Evolutionary conservation across 179 eudicot species (phyloP), one percentile per base, ranked within the genome.

Genomic region (Pouteria campechiana): DNA sequence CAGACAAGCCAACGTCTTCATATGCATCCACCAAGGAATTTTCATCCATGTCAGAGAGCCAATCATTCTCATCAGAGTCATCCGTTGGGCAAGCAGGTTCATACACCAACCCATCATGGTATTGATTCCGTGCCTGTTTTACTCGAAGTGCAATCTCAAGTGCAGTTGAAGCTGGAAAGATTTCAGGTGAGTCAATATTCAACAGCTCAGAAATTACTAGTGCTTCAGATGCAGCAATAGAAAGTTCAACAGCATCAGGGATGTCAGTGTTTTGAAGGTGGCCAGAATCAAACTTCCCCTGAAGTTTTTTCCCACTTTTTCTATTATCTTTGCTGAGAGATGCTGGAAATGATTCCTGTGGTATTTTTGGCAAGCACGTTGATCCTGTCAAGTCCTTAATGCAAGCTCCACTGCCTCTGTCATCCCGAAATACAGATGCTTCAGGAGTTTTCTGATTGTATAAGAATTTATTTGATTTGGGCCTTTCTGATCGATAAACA

Each of bases 141-240:
- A 89, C 77, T 63, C 58, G 72, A 47, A 89, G 79, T 25, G 86
- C 72, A 65, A 74, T 61, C 70, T 89, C 95, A 61, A 89, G 77
- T 51, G 68, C 53, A 33, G 77, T 59, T 73, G 75, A 58, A 60
- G 70, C 58, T 3, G 79, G 56, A 28, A 61, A 36, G 58, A 35
- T 25, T 21, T 57, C 41, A 43, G 12, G 22, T 21, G 67, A 40
- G 14, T 48, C 76, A 68, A 57, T 54, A 38, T 58, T 56, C 27
- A 68, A 27, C 32, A 74, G 23, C 48, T 78, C 75, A 68, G 67
- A 65, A 57, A 85, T 81, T 43, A 67, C 74, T 46, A 85, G 55
- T 46, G 86, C 95, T 62, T 89, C 97, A 25, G 97, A 81, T 52
- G 97, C 97, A 17, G 81, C 83, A 61, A 81, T 60, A 14, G 95